These are phyloP conservation scores for Spencermartinsiella europaea DNA, from an alignment of 805 yeast species.

Conservation along the genomic window DNA sequence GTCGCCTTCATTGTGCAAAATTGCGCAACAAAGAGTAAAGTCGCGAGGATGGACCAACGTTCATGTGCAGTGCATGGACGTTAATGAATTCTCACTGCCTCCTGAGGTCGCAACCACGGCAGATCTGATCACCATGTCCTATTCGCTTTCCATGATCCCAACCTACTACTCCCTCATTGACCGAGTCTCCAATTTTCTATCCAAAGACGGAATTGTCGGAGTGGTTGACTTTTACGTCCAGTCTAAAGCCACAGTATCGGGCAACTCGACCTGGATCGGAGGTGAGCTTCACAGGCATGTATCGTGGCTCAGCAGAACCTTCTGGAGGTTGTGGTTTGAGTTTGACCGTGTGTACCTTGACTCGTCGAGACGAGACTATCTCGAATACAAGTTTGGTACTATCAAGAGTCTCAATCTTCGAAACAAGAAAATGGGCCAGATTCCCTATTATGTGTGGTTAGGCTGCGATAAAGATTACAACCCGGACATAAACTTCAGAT, in stretches of 20 bases:
- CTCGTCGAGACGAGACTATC: constrained; percentile 73
- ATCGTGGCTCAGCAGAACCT: constrained; percentile 72
- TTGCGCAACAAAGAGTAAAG: constrained; percentile 57
- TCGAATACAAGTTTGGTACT: constrained; percentile 80
- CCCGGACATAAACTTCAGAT: constrained; percentile 45
- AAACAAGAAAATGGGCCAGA: constrained; percentile 61
- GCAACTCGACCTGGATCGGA: constrained; percentile 69
- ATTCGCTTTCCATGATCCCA: constrained; percentile 82
- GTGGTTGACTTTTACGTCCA: constrained; percentile 82
- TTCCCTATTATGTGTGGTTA: constrained; percentile 80
- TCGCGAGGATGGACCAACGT: constrained; percentile 53
- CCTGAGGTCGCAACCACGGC: constrained; percentile 34
- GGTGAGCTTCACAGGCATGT: constrained; percentile 66
- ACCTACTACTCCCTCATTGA: constrained; percentile 75
- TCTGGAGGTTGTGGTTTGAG: constrained; percentile 87
- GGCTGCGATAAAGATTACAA: constrained; percentile 60
- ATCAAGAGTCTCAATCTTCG: constrained; percentile 65
- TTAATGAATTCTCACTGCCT: constrained; percentile 60
- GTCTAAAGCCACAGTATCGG: constrained; percentile 55
- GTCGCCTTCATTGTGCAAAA: constrained; percentile 69
- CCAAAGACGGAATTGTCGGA: constrained; percentile 55
- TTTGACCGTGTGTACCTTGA: constrained; percentile 75
- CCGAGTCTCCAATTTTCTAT: constrained; percentile 51
- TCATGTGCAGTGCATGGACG: constrained; percentile 66
- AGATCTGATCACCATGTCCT: constrained; percentile 74